These are phyloP conservation scores for Oryza brachyantha DNA, from an alignment of 176 grass and related monocot genomes.

Conservation along the genomic window DNA sequence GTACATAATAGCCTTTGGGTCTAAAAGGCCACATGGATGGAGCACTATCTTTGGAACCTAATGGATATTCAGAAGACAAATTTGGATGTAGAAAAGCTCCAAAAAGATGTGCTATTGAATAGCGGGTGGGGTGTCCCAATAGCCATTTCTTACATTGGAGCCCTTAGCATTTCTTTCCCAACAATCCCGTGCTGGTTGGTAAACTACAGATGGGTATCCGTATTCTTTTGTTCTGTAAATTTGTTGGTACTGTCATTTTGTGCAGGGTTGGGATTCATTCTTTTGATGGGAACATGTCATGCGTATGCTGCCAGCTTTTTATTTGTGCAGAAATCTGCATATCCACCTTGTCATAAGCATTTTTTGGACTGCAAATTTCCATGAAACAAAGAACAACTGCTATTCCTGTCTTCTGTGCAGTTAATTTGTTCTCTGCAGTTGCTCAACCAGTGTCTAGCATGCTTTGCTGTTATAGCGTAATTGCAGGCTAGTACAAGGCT, in stretches of 20 bases:
- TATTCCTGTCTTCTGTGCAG: background rate
- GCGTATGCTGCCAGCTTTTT: slow-evolving; percentile 23
- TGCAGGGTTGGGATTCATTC: slow-evolving; percentile 18
- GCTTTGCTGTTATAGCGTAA: no score
- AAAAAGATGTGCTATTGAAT: background rate
- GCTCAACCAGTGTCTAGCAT: no score
- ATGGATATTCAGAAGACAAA: background rate
- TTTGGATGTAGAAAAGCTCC: background rate
- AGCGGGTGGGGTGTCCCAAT: background rate
- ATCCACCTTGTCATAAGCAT: slow-evolving; percentile 1
- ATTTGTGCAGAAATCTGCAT: slow-evolving; percentile 36
- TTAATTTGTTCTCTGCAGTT: background rate
- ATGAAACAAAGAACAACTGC: background rate
- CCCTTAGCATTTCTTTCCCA: slow-evolving; percentile 5
- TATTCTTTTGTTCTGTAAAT: slow-evolving; percentile 36
- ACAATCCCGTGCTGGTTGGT: background rate
- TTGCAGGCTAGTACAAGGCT: no score
- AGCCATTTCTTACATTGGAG: background rate
- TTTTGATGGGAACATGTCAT: slow-evolving; percentile 1
- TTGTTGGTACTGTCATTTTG: background rate
- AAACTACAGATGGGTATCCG: slow-evolving; percentile 4
- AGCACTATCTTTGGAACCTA: slow-evolving; percentile 21
- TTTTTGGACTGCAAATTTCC: background rate
- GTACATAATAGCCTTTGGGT: background rate
- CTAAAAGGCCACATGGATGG: background rate